Evolutionary conservation across 768 basidiomycete species (phyloP), one percentile per base, ranked within the genome.

Genomic region (Strobilomyces confusus): DNA sequence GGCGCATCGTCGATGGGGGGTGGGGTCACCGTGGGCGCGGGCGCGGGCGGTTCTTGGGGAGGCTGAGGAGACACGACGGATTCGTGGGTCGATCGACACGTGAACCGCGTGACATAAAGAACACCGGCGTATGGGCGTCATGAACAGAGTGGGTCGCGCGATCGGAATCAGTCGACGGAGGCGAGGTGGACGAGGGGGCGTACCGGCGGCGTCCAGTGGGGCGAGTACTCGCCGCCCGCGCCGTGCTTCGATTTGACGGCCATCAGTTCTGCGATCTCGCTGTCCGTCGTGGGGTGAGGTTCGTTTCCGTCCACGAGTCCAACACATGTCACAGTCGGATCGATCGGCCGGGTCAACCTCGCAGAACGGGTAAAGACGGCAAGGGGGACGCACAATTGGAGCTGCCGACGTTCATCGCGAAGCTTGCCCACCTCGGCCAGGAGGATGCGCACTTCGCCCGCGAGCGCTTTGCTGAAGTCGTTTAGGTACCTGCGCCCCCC

Each of bases 191-290:
- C 12, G 34, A 42, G 29, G 19, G 20, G 15, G 20, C 9, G 29
- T 32, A 84, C 86, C 61, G 77, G 76, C 20, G 83, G 84, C 44
- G 73, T 72, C 90, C 89, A 92, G 50, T 86, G 83, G 17, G 86
- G 83, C 22, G 82, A 75, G 64, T 84, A 92, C 59, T 90, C 87
- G 22, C 89, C 89, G 34, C 85, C 88, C 2, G 84, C 78, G 19
- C 88, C 85, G 65, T 89, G 86, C 68, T 92, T 92, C 19, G 89
- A 83, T 66, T 89, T 89, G 46, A 90, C 76, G 46, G 81, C 79
- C 87, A 92, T 87, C 54, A 92, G 75, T 66, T 89, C 87, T 23
- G 89, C 84, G 58, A 93, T 89, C 69, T 93, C 90, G 58, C 90
- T 92, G 63, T 23, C 23, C 46, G 34, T n/a, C n/a, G n/a, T n/a